Conservation (phyloP, 148 eudicot species). For the Persicaria tinctoria region DNA sequence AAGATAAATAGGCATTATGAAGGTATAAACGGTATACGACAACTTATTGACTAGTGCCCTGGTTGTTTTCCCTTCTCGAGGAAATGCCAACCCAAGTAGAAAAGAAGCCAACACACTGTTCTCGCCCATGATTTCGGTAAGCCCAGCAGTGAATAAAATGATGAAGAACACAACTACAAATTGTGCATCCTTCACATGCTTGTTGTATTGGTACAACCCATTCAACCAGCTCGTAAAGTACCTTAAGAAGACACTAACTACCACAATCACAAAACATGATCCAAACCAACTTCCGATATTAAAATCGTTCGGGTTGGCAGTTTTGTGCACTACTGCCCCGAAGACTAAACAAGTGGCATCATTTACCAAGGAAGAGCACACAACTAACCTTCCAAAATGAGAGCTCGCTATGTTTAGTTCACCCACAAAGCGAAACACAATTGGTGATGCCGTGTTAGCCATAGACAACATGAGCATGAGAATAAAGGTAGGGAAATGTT, state of each 20-base stretch:
- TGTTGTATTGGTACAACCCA: conserved; percentile 42
- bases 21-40: conserved; percentile 60
- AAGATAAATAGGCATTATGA: conserved; percentile 70
- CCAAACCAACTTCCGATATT: conserved; percentile 23
- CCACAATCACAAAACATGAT: conserved; percentile 35
- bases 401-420: conserved; percentile 59
- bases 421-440: conserved; percentile 56
- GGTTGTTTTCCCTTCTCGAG: conserved; percentile 69
- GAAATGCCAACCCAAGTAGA: conserved; percentile 61
- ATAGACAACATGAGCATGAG: conserved; percentile 40
- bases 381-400: conserved; percentile 64
- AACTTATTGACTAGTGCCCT: conserved; percentile 67
- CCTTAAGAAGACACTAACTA: conserved; percentile 34
- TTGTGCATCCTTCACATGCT: conserved; percentile 56
- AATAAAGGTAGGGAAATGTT: conserved; percentile 19
- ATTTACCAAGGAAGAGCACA: conserved; percentile 49
- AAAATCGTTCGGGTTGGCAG: conserved; percentile 18
- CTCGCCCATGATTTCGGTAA: conserved; percentile 56
- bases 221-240: conserved; percentile 57
- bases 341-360: conserved; percentile 39
- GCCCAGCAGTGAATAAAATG: conserved; percentile 49
- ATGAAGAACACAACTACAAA: conserved; percentile 45
- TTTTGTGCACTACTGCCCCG: conserved; percentile 27
- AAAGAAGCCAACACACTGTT: conserved; percentile 66
- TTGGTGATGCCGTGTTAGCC: conserved; percentile 65